phyloP scores from a whole-genome alignment of 768 basidiomycete genomes.

The Phylloporus rhodoxanthus region DNA sequence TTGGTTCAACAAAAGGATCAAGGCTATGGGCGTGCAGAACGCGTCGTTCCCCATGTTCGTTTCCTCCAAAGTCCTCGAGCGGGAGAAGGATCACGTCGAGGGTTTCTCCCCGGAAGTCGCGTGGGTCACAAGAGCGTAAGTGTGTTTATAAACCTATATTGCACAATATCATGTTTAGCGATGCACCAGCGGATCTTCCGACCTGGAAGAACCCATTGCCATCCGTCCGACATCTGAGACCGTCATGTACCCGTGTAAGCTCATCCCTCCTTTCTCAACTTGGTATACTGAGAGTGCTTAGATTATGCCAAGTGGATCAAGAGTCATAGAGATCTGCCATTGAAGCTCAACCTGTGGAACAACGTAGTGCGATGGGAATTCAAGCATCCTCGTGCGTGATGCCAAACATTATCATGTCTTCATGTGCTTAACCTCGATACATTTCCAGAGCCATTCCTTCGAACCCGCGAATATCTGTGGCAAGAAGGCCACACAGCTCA shows the following conservation, averaged over 20 bases:
- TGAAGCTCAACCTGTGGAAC: slow-evolving; percentile 99
- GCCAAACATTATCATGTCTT: neutral
- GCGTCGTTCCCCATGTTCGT: slow-evolving; percentile 99
- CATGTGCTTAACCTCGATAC: neutral
- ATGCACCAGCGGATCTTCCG: slow-evolving; percentile 68
- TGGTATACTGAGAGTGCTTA: slow-evolving; percentile 25
- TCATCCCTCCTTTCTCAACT: neutral
- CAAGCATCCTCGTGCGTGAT: slow-evolving; percentile 85
- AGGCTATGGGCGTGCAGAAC: slow-evolving; percentile 92
- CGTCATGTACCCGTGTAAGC: slow-evolving; percentile 96
- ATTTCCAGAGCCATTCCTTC: slow-evolving; percentile 87
- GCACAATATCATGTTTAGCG: neutral
- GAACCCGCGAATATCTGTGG: slow-evolving; percentile 99
- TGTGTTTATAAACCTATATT: slow-evolving; percentile 9
- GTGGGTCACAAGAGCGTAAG: slow-evolving; percentile 97
- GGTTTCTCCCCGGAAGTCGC: slow-evolving; percentile 99
- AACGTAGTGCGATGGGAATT: slow-evolving; percentile 99
- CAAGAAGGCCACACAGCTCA: slow-evolving; percentile 99
- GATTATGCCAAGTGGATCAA: slow-evolving; percentile 99
- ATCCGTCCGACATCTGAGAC: slow-evolving; percentile 98
- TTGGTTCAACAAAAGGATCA: slow-evolving; percentile 93
- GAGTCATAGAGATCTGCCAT: slow-evolving; percentile 91
- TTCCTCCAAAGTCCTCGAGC: slow-evolving; percentile 83
- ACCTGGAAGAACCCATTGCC: slow-evolving; percentile 94
- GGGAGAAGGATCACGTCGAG: slow-evolving; percentile 98